A percentile compares a stretch with the other conserved stretches of the same genome.
phyloP scores from a whole-genome alignment of 2,329 filamentous ascomycete species.

The Cercospora citrullina region DNA sequence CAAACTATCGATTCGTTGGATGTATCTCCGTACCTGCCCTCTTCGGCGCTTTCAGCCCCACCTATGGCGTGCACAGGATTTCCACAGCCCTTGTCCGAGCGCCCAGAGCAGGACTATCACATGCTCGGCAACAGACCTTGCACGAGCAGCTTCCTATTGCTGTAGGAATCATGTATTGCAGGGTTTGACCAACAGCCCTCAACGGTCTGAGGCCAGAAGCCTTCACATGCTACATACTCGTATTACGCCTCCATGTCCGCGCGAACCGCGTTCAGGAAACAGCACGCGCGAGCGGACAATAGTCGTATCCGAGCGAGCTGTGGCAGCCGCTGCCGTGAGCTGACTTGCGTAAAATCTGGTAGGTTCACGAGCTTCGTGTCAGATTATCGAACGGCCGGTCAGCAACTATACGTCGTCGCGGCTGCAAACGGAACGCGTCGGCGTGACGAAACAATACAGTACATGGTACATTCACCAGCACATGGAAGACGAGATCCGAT shows the following conservation, averaged over 20 bases:
- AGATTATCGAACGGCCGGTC: neutral
- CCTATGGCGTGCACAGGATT: constrained; percentile 2
- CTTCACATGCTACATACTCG: neutral
- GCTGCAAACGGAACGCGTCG: neutral
- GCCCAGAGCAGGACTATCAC: neutral
- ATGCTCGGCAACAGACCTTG: neutral
- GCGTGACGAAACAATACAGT: neutral
- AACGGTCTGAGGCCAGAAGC: neutral
- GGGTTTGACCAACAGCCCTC: neutral
- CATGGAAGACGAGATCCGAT: neutral
- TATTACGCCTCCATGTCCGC: neutral
- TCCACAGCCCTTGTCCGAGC: neutral
- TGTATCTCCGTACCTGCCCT: constrained; percentile 11
- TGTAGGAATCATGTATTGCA: neutral
- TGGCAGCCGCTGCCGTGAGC: neutral
- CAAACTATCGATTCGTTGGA: neutral
- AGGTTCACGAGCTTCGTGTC: neutral
- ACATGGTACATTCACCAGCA: neutral
- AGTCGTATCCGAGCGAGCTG: neutral
- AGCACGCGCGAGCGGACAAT: neutral
- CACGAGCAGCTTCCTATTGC: neutral
- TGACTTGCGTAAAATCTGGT: neutral
- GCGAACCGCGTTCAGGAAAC: neutral
- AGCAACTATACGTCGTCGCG: neutral
- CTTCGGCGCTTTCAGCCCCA: constrained; percentile 6